A percentile compares a stretch with the other conserved stretches of the same genome.
Conservation (phyloP, 2,329 filamentous ascomycete species). For the Talaromyces pinophilus region DNA sequence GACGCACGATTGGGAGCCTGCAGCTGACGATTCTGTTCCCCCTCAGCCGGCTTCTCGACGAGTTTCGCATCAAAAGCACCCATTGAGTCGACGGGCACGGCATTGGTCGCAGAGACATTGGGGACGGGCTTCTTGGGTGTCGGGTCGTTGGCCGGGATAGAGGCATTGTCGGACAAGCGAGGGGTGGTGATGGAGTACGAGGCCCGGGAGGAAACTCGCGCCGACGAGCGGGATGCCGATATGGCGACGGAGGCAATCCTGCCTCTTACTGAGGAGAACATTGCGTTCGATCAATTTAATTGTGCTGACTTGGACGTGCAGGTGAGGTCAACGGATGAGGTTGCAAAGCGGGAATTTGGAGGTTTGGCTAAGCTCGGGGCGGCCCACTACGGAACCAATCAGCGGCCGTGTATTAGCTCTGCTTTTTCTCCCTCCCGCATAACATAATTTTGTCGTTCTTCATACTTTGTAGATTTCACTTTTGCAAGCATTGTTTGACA, state of each 20-base stretch:
- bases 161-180: conserved; percentile 42
- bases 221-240: conserved; percentile 36
- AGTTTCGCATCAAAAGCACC: conserved; percentile 45
- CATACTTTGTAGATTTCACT: neutral
- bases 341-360: conserved; percentile 34
- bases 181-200: conserved; percentile 48
- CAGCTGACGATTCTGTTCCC: conserved; percentile 58
- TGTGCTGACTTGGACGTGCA: conserved; percentile 16
- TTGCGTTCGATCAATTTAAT: conserved; percentile 32
- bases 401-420: conserved; percentile 27
- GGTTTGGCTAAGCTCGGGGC: conserved; percentile 35
- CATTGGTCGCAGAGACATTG: conserved; percentile 65
- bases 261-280: conserved; percentile 50
- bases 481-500: neutral
- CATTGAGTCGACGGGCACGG: conserved; percentile 53
- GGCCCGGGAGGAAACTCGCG: conserved; percentile 30
- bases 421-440: neutral
- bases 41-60: conserved; percentile 58
- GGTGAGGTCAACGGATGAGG: conserved; percentile 22
- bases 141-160: conserved; percentile 58
- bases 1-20: conserved; percentile 85
- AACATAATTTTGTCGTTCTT: conserved; percentile 19
- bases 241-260: conserved; percentile 45
- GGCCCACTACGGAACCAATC: conserved; percentile 30
- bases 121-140: conserved; percentile 52